phyloP scores from a whole-genome alignment of 2,329 filamentous ascomycete species.

The Phaeosphaeriaceae sp. region DNA sequence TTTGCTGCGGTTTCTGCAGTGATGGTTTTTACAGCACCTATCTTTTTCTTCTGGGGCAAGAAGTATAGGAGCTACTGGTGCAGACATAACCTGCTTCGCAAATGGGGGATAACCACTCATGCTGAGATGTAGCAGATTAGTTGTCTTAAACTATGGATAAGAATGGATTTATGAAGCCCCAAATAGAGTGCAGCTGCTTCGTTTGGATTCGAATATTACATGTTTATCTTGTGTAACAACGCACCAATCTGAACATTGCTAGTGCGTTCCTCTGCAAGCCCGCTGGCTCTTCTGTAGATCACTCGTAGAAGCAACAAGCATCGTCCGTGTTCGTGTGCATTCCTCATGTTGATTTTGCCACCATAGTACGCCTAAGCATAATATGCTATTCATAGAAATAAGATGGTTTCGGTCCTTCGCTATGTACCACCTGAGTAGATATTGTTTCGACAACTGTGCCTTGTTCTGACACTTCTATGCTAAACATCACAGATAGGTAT shows the following conservation, averaged over 20 bases:
- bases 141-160: neutral
- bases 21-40: constrained; percentile 37
- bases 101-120: constrained; percentile 42
- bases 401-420: no score
- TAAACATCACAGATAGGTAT: neutral
- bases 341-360: neutral
- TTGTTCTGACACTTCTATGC: no score
- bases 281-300: no score
- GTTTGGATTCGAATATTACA: neutral
- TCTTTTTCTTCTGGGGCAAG: constrained; percentile 46
- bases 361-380: neutral
- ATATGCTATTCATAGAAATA: neutral
- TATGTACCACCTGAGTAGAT: no score
- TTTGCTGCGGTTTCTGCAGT: constrained; percentile 38
- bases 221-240: no score
- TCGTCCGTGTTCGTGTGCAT: neutral
- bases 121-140: constrained; percentile 31
- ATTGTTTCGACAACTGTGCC: no score
- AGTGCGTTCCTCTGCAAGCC: no score
- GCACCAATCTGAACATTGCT: no score
- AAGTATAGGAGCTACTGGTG: constrained; percentile 44
- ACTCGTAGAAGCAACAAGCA: no score
- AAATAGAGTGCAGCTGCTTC: neutral
- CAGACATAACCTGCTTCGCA: constrained; percentile 41
- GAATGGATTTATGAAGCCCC: neutral